These are phyloP conservation scores for Monilinia vaccinii-corymbosi DNA, from an alignment of 2,329 filamentous ascomycete genomes.

Conservation along the genomic window DNA sequence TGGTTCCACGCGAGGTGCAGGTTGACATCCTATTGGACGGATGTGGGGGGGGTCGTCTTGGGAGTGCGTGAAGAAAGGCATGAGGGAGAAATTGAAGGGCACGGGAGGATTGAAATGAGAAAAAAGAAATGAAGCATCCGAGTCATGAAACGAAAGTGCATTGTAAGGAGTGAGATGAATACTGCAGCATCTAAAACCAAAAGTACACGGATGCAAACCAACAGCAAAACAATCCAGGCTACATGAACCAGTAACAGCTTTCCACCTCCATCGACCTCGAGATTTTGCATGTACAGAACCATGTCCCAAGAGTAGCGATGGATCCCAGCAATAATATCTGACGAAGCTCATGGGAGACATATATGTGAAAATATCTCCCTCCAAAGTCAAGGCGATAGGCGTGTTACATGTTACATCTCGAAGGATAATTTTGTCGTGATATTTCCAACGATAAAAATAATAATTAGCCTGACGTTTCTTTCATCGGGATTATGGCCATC, in stretches of 20 bases:
- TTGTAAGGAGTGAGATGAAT: no score
- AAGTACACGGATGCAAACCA: no score
- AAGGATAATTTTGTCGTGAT: neutral
- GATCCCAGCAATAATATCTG: neutral
- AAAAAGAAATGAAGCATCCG: neutral
- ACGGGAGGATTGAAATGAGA: neutral
- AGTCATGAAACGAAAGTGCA: neutral
- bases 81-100: neutral
- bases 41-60: neutral
- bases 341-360: neutral
- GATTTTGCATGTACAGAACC: neutral
- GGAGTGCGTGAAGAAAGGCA: neutral
- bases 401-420: neutral
- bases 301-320: neutral
- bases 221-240: no score
- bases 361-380: constrained; percentile 4
- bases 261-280: neutral
- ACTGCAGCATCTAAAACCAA: neutral
- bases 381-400: neutral
- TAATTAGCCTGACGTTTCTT: neutral
- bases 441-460: neutral
- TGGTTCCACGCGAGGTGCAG: neutral
- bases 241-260: neutral
- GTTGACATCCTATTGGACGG: neutral
- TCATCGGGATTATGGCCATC: neutral